These are phyloP conservation scores for Penicillium fimorum DNA, from an alignment of 495 filamentous ascomycete species.

Conservation along the genomic window DNA sequence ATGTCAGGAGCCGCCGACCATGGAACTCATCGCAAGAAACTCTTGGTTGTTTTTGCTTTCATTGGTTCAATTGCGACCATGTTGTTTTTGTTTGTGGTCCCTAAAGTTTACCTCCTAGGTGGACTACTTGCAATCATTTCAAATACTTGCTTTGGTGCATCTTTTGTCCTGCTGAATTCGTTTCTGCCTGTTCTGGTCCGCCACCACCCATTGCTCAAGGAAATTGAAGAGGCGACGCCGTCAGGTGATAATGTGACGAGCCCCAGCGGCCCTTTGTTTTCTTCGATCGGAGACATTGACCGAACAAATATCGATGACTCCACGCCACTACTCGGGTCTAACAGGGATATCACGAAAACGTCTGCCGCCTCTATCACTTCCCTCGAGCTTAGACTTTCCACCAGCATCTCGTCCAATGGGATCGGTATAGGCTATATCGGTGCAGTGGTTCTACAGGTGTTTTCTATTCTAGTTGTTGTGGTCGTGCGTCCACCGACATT, in stretches of 20 bases:
- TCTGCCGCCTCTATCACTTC: constrained; percentile 39
- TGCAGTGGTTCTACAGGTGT: constrained; percentile 72
- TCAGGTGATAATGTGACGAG: background rate
- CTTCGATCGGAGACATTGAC: background rate
- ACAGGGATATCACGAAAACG: constrained; percentile 9
- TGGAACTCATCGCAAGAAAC: constrained; percentile 84
- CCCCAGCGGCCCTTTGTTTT: constrained; percentile 31
- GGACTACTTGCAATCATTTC: constrained; percentile 81
- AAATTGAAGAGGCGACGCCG: background rate
- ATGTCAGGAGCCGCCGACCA: constrained; percentile 97
- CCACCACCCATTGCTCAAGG: constrained; percentile 58
- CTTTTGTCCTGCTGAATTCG: constrained; percentile 81
- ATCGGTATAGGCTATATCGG: constrained; percentile 90
- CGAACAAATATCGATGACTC: constrained; percentile 30
- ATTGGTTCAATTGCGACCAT: constrained; percentile 79
- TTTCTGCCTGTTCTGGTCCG: constrained; percentile 80
- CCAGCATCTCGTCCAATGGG: constrained; percentile 81
- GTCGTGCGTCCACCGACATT: constrained; percentile 69
- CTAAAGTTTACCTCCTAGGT: constrained; percentile 73
- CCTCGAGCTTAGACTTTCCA: constrained; percentile 71
- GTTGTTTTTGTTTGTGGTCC: constrained; percentile 77
- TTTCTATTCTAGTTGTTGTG: constrained; percentile 71
- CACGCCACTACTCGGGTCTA: constrained; percentile 28
- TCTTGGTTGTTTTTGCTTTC: constrained; percentile 81
- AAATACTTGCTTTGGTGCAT: constrained; percentile 86